Evolutionary conservation across 225 moss, liverwort and hornwort genomes (phyloP).

Genomic region (Bryum argenteum): DNA sequence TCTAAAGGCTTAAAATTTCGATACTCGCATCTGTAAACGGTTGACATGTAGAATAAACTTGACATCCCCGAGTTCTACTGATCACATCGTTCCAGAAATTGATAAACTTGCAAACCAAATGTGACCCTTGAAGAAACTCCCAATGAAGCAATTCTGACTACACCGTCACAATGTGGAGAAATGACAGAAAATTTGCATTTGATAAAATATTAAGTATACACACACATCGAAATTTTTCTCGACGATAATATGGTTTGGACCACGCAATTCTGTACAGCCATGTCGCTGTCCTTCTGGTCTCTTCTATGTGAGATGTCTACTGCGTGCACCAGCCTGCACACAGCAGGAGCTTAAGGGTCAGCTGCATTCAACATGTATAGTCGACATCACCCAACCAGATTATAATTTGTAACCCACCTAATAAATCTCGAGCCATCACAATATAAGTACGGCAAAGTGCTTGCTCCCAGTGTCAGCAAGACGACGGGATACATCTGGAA

Average conservation of each 20-base stretch:
- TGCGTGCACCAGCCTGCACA: conserved; percentile 32
- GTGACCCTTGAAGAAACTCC: background rate
- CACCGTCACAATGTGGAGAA: conserved; percentile 17
- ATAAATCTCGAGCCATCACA: background rate
- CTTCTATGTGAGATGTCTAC: conserved; percentile 26
- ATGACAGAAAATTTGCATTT: background rate
- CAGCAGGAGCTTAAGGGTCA: conserved; percentile 13
- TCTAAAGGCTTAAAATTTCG: conserved; percentile 7
- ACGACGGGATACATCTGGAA: background rate
- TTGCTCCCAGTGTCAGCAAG: background rate
- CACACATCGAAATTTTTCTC: conserved; percentile 24
- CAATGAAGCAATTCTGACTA: background rate
- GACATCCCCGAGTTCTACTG: background rate
- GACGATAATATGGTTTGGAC: conserved; percentile 26
- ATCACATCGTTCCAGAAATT: conserved; percentile 1
- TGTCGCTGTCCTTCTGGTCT: conserved; percentile 17
- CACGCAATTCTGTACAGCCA: conserved; percentile 28
- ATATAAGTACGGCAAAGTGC: background rate
- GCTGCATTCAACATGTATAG: background rate
- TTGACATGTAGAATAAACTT: background rate
- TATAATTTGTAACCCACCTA: background rate
- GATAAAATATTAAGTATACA: conserved; percentile 31
- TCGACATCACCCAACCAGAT: conserved; percentile 3
- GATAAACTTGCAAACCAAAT: conserved; percentile 1
- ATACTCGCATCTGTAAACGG: background rate